Conservation (phyloP, 164 flowering plant genomes). For the Malania oleifera region DNA sequence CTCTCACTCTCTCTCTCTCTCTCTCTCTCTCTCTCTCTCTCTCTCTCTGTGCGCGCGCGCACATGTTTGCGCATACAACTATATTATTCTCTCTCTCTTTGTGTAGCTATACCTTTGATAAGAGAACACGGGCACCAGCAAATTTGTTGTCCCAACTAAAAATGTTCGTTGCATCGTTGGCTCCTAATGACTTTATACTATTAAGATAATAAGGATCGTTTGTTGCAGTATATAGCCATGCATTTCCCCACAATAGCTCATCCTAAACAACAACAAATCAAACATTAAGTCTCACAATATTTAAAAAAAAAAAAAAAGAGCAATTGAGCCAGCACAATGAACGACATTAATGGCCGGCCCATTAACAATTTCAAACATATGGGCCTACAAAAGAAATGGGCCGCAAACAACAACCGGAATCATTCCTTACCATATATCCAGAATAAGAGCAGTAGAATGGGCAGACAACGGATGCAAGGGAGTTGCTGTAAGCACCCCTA, state of each 20-base stretch:
- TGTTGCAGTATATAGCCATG: constrained; percentile 81
- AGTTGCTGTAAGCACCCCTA: constrained; percentile 73
- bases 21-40: too few relatives aligned
- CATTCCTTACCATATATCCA: constrained; percentile 63
- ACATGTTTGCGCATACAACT: too few relatives aligned
- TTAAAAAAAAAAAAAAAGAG: too few relatives aligned
- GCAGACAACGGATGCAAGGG: constrained; percentile 62
- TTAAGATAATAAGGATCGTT: constrained; percentile 44
- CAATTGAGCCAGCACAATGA: too few relatives aligned
- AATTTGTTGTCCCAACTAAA: constrained; percentile 96
- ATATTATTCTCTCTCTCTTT: too few relatives aligned
- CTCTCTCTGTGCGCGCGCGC: too few relatives aligned
- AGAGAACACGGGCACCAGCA: constrained; percentile 78
- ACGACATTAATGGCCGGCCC: too few relatives aligned
- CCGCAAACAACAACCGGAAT: too few relatives aligned
- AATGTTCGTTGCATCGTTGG: constrained; percentile 43
- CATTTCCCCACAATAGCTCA: constrained; percentile 87
- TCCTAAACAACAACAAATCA: constrained; percentile 46
- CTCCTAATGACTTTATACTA: constrained; percentile 48
- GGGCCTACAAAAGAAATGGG: neutral
- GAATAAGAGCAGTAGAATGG: constrained; percentile 95
- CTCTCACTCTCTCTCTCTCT: too few relatives aligned
- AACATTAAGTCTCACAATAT: too few relatives aligned
- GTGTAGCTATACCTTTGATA: constrained; percentile 53
- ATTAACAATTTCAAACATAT: neutral